A percentile compares a stretch with the other conserved stretches of the same genome.
These are phyloP conservation scores for Aspergillus fumigatiaffinis DNA, from an alignment of 2,329 filamentous ascomycete species.

Conservation along the genomic window DNA sequence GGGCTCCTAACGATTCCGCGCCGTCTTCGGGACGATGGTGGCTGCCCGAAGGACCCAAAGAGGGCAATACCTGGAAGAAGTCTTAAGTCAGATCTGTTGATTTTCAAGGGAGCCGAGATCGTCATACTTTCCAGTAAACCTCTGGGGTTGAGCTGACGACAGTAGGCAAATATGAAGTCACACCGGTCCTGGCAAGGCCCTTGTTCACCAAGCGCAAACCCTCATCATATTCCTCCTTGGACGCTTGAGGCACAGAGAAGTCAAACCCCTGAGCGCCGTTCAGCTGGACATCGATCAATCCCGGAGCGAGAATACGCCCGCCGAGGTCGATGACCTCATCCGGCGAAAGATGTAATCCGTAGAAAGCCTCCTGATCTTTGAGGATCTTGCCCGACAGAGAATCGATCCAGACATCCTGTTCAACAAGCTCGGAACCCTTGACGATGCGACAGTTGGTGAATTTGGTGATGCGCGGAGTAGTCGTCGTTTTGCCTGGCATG, in stretches of 20 bases:
- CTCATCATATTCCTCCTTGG: conserved; percentile 66
- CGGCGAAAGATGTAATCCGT: conserved; percentile 50
- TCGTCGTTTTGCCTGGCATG: conserved; percentile 36
- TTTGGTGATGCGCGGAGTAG: conserved; percentile 62
- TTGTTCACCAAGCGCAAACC: conserved; percentile 69
- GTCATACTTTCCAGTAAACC: conserved; percentile 68
- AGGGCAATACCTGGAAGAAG: conserved; percentile 57
- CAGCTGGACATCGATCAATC: conserved; percentile 86
- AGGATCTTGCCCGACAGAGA: conserved; percentile 77
- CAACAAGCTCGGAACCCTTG: conserved; percentile 62
- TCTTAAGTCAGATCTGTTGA: background rate
- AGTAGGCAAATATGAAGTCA: conserved; percentile 84
- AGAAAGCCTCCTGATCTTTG: conserved; percentile 60
- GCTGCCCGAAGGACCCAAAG: conserved; percentile 67
- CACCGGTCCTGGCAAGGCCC: conserved; percentile 69
- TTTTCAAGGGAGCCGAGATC: background rate
- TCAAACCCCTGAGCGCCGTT: conserved; percentile 93
- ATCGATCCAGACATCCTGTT: conserved; percentile 85
- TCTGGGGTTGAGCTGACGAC: conserved; percentile 70
- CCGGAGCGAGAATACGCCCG: conserved; percentile 78
- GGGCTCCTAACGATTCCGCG: conserved; percentile 82
- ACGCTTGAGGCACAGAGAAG: conserved; percentile 70
- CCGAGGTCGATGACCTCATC: conserved; percentile 74
- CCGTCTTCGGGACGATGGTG: conserved; percentile 61
- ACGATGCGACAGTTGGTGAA: conserved; percentile 84